A percentile compares a stretch with the other conserved stretches of the same genome.
Evolutionary conservation across 768 basidiomycete species (phyloP).

Genomic region (Obba rivulosa): DNA sequence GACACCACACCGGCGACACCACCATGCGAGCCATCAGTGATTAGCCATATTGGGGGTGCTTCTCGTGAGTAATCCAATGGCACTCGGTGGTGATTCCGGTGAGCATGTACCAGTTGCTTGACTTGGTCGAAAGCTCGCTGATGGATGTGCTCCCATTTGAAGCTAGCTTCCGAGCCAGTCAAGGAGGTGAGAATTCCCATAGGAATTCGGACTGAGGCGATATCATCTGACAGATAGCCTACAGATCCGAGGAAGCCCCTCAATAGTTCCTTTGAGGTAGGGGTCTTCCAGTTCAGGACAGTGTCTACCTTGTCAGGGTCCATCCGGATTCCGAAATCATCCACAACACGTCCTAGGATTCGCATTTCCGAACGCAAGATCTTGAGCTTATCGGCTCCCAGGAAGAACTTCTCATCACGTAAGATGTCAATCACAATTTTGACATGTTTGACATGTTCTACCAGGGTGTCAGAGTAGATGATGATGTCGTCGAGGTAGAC

Average conservation of each 20-base stretch:
- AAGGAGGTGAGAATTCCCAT: constrained; percentile 29
- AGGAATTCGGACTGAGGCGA: constrained; percentile 27
- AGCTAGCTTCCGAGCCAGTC: constrained; percentile 10
- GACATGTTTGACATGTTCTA: constrained; percentile 22
- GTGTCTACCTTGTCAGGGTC: constrained; percentile 39
- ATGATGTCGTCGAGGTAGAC: constrained; percentile 31
- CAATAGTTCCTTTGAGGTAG: constrained; percentile 27
- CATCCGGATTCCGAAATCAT: constrained; percentile 34
- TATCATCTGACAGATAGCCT: constrained; percentile 30
- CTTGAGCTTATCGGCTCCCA: constrained; percentile 18
- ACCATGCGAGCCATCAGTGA: constrained; percentile 18
- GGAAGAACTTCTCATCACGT: constrained; percentile 12
- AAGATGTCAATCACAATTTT: constrained; percentile 10
- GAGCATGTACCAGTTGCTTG: constrained; percentile 7
- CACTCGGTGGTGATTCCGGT: constrained; percentile 12
- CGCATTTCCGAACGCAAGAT: constrained; percentile 17
- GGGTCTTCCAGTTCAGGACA: constrained; percentile 25
- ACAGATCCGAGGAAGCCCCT: constrained; percentile 29
- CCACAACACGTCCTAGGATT: constrained; percentile 30
- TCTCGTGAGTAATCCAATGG: constrained; percentile 20
- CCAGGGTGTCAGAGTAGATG: constrained; percentile 23
- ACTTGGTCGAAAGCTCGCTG: constrained; percentile 28
- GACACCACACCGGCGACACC: constrained; percentile 15
- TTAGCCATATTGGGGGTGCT: constrained; percentile 17
- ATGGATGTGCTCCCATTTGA: constrained; percentile 24